Conservation (phyloP, 768 basidiomycete genomes). For the Calocybe cyanea region DNA sequence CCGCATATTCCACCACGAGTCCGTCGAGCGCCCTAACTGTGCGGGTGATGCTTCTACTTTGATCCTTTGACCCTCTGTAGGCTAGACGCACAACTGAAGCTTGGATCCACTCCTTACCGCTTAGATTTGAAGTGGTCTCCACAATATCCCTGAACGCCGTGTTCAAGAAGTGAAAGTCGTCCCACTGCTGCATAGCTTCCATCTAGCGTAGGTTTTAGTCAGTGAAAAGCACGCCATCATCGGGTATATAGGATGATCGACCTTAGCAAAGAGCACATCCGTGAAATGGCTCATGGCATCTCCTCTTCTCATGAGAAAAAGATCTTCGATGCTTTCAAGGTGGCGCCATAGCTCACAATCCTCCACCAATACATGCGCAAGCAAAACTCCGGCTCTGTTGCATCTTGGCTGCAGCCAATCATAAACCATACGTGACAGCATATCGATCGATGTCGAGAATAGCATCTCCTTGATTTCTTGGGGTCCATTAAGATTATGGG, state of each 20-base stretch:
- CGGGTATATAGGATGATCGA: constrained; percentile 22
- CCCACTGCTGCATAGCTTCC: constrained; percentile 70
- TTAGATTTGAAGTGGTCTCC: constrained; percentile 35
- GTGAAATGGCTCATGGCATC: constrained; percentile 73
- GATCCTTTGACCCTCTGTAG: constrained; percentile 50
- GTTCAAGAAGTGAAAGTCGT: constrained; percentile 82
- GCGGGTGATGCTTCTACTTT: constrained; percentile 38
- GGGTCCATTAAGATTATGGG: neutral
- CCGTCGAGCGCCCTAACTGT: constrained; percentile 67
- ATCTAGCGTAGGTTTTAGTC: constrained; percentile 43
- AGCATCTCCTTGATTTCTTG: constrained; percentile 18
- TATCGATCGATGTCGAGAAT: constrained; percentile 57
- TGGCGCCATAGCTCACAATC: constrained; percentile 67
- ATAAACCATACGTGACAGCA: constrained; percentile 56
- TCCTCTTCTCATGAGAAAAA: constrained; percentile 76
- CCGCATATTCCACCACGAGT: constrained; percentile 70
- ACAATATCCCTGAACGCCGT: constrained; percentile 69
- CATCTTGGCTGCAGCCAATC: constrained; percentile 62
- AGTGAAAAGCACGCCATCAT: neutral
- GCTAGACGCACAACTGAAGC: constrained; percentile 69
- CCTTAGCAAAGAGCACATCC: constrained; percentile 73
- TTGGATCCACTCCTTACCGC: constrained; percentile 56
- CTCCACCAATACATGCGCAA: constrained; percentile 58
- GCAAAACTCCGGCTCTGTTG: constrained; percentile 41
- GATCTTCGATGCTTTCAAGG: constrained; percentile 57